Conservation (phyloP, 1,284 basidiomycete genomes). For the Meripilus lineatus region DNA sequence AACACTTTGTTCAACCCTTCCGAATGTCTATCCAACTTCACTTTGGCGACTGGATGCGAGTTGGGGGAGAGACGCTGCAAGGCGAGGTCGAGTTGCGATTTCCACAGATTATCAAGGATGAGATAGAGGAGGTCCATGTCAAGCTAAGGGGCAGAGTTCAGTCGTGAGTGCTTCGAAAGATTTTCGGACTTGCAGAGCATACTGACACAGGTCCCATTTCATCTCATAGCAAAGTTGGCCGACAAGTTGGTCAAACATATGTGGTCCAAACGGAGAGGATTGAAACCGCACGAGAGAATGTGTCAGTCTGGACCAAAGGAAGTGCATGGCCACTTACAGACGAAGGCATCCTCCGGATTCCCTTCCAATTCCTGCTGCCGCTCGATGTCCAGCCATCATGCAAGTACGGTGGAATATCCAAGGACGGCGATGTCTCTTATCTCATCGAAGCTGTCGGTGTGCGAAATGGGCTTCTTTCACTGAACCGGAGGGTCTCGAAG, state of each 20-base stretch:
- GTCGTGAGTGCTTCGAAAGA: too few relatives aligned
- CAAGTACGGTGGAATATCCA: background rate
- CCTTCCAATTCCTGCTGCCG: background rate
- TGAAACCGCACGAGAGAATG: background rate
- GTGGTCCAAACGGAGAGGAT: background rate
- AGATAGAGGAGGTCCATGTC: slow-evolving; percentile 4
- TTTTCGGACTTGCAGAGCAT: background rate
- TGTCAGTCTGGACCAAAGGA: background rate
- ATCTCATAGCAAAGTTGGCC: background rate
- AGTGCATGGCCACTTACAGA: background rate
- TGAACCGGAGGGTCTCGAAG: background rate
- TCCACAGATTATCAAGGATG: background rate
- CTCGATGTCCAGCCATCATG: background rate
- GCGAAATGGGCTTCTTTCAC: background rate
- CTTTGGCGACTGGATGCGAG: too few relatives aligned
- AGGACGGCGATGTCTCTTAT: background rate
- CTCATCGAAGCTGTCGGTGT: background rate
- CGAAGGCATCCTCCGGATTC: background rate
- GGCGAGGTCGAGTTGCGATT: background rate
- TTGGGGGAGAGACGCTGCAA: background rate
- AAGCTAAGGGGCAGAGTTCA: background rate
- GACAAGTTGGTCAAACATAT: too few relatives aligned
- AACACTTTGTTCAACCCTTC: too few relatives aligned
- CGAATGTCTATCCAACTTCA: too few relatives aligned
- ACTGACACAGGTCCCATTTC: background rate